phyloP scores from a whole-genome alignment of 139 green algal genomes.

The Chloropicon primus region DNA sequence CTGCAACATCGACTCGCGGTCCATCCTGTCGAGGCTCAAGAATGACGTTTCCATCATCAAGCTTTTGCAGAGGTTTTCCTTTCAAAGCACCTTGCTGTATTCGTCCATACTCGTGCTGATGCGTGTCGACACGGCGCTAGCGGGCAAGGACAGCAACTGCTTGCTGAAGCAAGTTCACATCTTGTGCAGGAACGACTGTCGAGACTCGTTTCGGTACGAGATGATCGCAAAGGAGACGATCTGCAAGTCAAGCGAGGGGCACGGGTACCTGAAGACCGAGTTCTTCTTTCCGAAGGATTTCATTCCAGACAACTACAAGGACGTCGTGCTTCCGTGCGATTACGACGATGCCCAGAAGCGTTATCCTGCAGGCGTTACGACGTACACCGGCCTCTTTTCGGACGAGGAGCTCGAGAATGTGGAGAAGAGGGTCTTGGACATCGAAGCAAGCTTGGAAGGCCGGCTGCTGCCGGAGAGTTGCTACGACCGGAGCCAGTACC shows the following conservation, averaged over 20 bases:
- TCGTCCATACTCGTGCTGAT: neutral
- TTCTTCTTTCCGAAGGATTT: conserved; percentile 36
- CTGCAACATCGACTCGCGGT: no score
- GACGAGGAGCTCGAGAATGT: conserved; percentile 32
- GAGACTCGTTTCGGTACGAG: neutral
- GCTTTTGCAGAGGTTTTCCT: no score
- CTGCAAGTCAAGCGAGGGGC: neutral
- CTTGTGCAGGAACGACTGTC: neutral
- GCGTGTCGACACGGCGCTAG: neutral
- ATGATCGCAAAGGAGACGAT: neutral
- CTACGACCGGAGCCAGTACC: conserved; percentile 27
- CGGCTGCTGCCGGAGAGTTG: conserved; percentile 31
- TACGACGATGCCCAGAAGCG: neutral
- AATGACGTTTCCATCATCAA: no score
- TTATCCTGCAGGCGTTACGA: conserved; percentile 42
- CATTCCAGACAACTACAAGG: conserved; percentile 29
- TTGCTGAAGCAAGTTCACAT: neutral
- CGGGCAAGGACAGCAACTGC: neutral
- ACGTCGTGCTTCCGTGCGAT: conserved; percentile 12
- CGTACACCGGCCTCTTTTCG: conserved; percentile 29
- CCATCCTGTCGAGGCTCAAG: no score
- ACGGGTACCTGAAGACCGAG: conserved; percentile 26
- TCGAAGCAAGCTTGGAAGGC: conserved; percentile 11
- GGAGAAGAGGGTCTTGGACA: conserved; percentile 24
- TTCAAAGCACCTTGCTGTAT: neutral